phyloP scores from a whole-genome alignment of 345 rosid species.

The Lumnitzera littorea region DNA sequence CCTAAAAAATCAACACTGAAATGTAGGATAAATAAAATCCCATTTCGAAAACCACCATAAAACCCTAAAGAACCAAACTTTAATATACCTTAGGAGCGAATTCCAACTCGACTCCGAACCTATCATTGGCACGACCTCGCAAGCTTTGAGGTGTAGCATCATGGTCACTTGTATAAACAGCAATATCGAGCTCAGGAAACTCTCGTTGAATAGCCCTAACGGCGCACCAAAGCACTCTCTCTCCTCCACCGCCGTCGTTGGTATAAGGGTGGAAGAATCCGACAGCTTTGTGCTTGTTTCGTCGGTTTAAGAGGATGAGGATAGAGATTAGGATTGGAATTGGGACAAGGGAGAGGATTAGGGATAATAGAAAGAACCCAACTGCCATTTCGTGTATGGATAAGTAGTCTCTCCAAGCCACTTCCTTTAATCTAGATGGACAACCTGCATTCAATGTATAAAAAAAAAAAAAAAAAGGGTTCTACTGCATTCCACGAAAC shows the following conservation, averaged over 20 bases:
- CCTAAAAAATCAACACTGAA: not conserved
- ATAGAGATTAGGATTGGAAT: conserved; percentile 27
- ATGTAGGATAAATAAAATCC: too few species aligned
- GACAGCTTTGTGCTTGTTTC: conserved; percentile 39
- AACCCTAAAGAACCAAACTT: not conserved
- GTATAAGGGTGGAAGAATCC: conserved; percentile 94
- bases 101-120: conserved; percentile 71
- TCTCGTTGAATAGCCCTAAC: conserved; percentile 87
- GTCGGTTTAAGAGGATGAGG: conserved; percentile 36
- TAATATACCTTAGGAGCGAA: conserved; percentile 56
- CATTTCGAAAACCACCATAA: too few species aligned
- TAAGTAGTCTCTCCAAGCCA: conserved; percentile 58
- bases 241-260: conserved; percentile 98
- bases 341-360: conserved; percentile 27
- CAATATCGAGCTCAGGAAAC: conserved; percentile 50
- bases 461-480: too few species aligned
- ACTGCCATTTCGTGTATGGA: conserved; percentile 24
- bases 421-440: conserved; percentile 61
- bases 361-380: conserved; percentile 22
- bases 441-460: conserved; percentile 39
- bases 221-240: conserved; percentile 95
- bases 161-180: conserved; percentile 71
- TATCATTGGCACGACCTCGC: conserved; percentile 59
- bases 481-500: not conserved
- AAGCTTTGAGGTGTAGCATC: conserved; percentile 60